Evolutionary conservation across 169 alveolate genomes (phyloP).

Genomic region (Eimeria zaria): DNA sequence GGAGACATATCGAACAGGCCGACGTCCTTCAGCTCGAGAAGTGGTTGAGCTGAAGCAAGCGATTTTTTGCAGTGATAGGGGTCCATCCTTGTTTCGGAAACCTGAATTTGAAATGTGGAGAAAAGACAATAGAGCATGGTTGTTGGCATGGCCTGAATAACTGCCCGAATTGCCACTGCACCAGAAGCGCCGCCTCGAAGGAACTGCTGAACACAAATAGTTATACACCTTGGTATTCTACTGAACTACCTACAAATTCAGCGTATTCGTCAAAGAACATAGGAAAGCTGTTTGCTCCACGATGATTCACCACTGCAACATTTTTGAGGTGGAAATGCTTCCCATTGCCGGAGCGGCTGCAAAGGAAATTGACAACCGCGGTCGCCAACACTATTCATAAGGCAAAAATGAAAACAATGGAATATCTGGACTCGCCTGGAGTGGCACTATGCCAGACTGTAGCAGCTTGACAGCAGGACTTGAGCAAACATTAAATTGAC

Average conservation of each 20-base stretch:
- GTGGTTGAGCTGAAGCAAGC: constrained; percentile 2
- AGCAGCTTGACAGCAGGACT: not conserved
- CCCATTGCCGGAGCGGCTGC: not conserved
- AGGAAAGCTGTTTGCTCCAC: not conserved
- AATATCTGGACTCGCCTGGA: not conserved
- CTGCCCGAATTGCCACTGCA: not conserved
- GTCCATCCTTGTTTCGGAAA: not conserved
- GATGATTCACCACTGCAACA: not conserved
- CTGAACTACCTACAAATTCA: not conserved
- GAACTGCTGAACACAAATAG: not conserved
- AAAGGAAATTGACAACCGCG: not conserved
- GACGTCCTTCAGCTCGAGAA: constrained; percentile 12
- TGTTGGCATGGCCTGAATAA: not conserved
- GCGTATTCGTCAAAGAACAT: not conserved
- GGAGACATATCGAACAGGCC: not conserved
- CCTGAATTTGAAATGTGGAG: not conserved
- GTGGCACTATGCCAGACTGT: not conserved
- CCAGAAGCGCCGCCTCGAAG: not conserved
- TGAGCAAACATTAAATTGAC: not conserved
- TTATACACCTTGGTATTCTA: not conserved
- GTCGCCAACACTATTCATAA: not conserved
- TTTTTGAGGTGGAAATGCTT: not conserved
- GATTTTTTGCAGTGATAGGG: not conserved
- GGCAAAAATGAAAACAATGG: not conserved
- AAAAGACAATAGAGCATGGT: not conserved